Evolutionary conservation across 2,329 filamentous ascomycete species (phyloP).

Genomic region (Exophiala dermatitidis): DNA sequence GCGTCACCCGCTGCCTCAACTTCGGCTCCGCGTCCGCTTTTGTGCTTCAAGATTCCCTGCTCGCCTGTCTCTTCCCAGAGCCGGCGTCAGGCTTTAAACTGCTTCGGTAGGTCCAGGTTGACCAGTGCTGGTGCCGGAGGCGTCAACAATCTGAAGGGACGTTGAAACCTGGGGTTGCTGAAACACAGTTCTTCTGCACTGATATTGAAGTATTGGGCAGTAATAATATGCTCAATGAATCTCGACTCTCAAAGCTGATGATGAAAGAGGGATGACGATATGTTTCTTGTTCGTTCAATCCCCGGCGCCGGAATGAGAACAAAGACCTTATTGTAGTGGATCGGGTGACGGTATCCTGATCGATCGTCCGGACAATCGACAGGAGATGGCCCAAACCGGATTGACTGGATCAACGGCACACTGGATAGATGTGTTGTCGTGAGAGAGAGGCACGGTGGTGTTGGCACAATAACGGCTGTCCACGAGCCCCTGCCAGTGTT

Average conservation of each 20-base stretch:
- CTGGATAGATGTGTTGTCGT: background rate
- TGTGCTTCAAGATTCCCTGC: background rate
- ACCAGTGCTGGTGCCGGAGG: background rate
- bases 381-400: background rate
- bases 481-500: background rate
- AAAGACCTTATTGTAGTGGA: constrained; percentile 1
- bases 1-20: background rate
- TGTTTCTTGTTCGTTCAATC: background rate
- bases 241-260: background rate
- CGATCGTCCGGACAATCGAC: background rate
- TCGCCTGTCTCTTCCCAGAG: background rate
- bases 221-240: background rate
- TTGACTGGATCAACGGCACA: background rate
- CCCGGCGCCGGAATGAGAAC: background rate
- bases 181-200: background rate
- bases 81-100: background rate
- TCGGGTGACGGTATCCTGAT: constrained; percentile 2
- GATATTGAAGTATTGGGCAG: background rate
- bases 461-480: background rate
- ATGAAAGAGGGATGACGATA: background rate
- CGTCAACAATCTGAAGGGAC: background rate
- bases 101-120: background rate
- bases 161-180: background rate
- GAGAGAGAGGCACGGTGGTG: background rate
- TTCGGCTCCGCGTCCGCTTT: background rate